A percentile compares a stretch with the other conserved stretches of the same genome.
These are phyloP conservation scores for Trapa bicornis DNA, from an alignment of 345 rosid species.

Conservation along the genomic window DNA sequence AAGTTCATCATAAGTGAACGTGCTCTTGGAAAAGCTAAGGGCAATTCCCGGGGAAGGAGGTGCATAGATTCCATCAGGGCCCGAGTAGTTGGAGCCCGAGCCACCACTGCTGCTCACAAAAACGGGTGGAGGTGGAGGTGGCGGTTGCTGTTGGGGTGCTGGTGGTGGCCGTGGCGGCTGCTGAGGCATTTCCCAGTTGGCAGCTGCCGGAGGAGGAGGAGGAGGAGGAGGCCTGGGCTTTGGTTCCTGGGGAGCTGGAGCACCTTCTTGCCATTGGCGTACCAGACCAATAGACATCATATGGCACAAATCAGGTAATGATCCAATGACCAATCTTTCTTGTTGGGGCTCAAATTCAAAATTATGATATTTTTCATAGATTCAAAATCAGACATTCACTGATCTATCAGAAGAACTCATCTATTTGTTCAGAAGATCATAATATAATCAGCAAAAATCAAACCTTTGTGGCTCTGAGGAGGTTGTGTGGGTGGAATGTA, in stretches of 20 bases:
- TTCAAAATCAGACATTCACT: too few relatives aligned
- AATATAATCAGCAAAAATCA: conserved; percentile 6
- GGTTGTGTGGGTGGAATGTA: conserved; percentile 43
- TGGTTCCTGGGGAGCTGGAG: conserved; percentile 17
- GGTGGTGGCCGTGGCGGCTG: conserved; percentile 9
- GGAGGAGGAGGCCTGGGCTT: background rate
- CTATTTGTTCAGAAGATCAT: too few relatives aligned
- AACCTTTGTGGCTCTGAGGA: conserved; percentile 41
- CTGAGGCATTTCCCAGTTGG: conserved; percentile 6
- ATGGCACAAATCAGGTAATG: conserved; percentile 26
- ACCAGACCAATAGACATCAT: conserved; percentile 36
- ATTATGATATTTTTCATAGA: too few relatives aligned
- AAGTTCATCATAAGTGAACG: conserved; percentile 26
- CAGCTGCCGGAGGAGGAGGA: background rate
- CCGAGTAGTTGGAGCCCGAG: conserved; percentile 29
- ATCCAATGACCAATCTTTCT: background rate
- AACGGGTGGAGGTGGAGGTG: conserved; percentile 8
- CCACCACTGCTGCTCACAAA: conserved; percentile 33
- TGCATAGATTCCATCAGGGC: conserved; percentile 23
- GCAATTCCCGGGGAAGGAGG: conserved; percentile 44
- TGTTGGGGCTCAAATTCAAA: too few relatives aligned
- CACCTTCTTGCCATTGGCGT: conserved; percentile 54
- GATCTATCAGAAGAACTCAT: too few relatives aligned
- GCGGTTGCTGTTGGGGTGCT: background rate
- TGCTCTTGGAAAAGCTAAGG: conserved; percentile 46